phyloP scores from a whole-genome alignment of 1,284 basidiomycete genomes.

The Stygiomarasmius scandens region DNA sequence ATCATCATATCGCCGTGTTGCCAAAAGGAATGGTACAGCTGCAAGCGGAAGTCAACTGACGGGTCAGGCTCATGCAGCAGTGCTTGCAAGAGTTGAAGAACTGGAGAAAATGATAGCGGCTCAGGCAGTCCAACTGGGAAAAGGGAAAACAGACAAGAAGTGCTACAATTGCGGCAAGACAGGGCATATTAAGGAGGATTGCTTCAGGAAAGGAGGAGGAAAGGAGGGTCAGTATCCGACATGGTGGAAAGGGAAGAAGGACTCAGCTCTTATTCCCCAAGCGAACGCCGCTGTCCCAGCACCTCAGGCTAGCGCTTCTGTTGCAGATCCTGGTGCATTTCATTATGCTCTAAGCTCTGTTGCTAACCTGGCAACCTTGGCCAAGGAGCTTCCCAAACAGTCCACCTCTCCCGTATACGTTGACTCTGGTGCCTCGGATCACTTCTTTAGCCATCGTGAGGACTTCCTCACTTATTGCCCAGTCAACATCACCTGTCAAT shows the following conservation, averaged over 20 bases:
- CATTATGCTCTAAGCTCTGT: too few relatives aligned
- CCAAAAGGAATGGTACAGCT: neutral
- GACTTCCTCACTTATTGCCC: constrained; percentile 8
- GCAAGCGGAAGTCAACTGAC: neutral
- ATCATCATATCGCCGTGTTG: neutral
- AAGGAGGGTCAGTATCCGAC: constrained; percentile 13
- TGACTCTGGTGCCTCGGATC: constrained; percentile 9
- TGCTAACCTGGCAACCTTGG: neutral
- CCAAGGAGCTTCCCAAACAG: too few relatives aligned
- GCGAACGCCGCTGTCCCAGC: neutral
- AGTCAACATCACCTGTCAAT: too few relatives aligned
- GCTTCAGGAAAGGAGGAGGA: constrained; percentile 11
- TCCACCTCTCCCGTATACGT: neutral
- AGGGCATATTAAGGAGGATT: constrained; percentile 3
- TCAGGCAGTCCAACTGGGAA: neutral
- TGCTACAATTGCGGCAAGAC: neutral
- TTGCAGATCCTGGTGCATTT: too few relatives aligned
- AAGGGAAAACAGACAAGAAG: neutral
- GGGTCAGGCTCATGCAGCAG: neutral
- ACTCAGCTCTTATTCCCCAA: neutral
- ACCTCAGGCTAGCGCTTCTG: neutral
- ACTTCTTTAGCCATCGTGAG: neutral
- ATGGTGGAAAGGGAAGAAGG: constrained; percentile 11
- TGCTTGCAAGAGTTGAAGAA: constrained; percentile 2
- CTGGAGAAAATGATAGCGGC: neutral